These are phyloP conservation scores for Paramecium octaurelia DNA, from an alignment of 73 alveolate species.

Conservation along the genomic window DNA sequence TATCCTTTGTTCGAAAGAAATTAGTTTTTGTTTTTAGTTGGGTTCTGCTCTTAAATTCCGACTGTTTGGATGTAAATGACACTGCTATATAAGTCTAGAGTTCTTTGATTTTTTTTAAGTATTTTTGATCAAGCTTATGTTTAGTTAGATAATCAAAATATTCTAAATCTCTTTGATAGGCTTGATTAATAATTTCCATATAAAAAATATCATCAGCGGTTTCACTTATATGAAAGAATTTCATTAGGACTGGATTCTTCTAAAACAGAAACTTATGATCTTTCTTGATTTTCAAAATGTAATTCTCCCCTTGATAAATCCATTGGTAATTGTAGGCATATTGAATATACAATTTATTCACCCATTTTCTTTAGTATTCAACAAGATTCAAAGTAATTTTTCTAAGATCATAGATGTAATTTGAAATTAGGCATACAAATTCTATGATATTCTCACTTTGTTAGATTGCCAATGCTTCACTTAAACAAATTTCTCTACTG, in stretches of 20 bases:
- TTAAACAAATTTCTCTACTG: background rate
- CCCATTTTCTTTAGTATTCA: background rate
- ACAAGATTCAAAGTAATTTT: background rate
- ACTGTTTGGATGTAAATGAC: background rate
- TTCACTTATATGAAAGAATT: conserved; percentile 10
- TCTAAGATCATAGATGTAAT: background rate
- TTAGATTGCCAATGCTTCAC: background rate
- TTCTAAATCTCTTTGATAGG: background rate
- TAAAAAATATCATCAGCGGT: background rate
- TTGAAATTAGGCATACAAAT: background rate
- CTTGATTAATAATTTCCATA: background rate
- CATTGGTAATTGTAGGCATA: background rate
- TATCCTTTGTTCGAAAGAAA: background rate
- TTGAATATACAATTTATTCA: background rate
- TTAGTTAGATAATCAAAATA: background rate
- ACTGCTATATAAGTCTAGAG: background rate
- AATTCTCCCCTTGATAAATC: conserved; percentile 5
- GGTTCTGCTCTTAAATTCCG: background rate
- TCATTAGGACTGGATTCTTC: background rate
- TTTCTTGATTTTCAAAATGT: background rate
- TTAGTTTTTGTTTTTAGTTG: background rate
- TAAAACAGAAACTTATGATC: background rate
- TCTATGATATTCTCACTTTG: background rate
- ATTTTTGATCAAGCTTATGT: background rate
- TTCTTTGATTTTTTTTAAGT: background rate